Base-by-base conservation (phyloP, 139 green algal species). In the Closterium sp. region DNA sequence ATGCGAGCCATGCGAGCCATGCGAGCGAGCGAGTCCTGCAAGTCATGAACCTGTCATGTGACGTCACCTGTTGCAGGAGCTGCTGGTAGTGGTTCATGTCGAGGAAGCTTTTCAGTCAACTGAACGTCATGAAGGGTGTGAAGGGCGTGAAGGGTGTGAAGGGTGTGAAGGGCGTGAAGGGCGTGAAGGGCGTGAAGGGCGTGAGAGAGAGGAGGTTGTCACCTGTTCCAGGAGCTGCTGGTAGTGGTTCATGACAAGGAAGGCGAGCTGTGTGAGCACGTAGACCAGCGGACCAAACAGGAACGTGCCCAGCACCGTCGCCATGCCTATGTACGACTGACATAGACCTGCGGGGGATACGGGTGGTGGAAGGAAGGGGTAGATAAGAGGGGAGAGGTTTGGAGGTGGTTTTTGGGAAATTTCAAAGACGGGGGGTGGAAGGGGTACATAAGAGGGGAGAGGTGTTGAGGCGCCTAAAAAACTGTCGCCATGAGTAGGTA, bases 201-300 rank as follows among this genome's bases (percentile, higher is more conserved):
- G 4, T 38, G 32, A 38, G 32, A 38, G 32, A 7, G 32, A 38
- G 2, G 32, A 38, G 32, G 32, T 2, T 19, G 45, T 17, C 45
- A 73, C 50, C 50, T 73, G 50, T 22, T 73, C 13, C 13, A 73
- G 9, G 50, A 73, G 50, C 50, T 73, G 50, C 13, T 73, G 10
- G 9, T 90, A 45, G 88, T 90, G n/a, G 45, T 90, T 90, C 89
- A 91, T 91, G 30, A 91, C 89, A 9, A 91, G 30, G 30, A 91
- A 91, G 0, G 89, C 42, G 9, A 91, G 89, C 73, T 91, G 89
- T n/a, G 89, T 42, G 24, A 91, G 27, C n/a, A 91, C 34, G 73
- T 91, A 91, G 13, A 91, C 89, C 2, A 91, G 21, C 38, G 89
- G 89, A 21, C 30, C 89, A 24, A 91, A 91, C 73, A 91, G 73